phyloP scores from a whole-genome alignment of 371 early-diverging fungal genomes.

The Zopfochytrium polystomum region DNA sequence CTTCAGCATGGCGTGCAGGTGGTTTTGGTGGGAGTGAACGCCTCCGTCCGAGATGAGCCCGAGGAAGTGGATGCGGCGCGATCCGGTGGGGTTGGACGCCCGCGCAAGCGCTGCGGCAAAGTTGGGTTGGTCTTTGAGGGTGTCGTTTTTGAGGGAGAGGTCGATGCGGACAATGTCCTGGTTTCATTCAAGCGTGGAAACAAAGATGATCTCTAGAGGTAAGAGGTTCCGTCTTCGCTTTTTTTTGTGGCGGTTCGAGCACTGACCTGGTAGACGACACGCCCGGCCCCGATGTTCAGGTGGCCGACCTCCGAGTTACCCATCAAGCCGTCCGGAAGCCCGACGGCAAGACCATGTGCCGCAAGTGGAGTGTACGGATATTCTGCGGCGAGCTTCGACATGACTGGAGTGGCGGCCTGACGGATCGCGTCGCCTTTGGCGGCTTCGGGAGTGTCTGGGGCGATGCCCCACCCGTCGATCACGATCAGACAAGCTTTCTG shows the following conservation, averaged over 20 bases:
- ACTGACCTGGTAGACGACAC: conserved; percentile 96
- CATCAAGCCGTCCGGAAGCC: conserved; percentile 97
- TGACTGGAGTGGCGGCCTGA: conserved; percentile 91
- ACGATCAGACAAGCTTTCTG: conserved; percentile 47
- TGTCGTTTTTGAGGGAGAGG: conserved; percentile 76
- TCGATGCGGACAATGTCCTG: conserved; percentile 99
- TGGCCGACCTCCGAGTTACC: conserved; percentile 99
- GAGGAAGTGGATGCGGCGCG: conserved; percentile 91
- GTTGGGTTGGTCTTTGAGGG: conserved; percentile 54
- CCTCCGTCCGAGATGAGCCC: conserved; percentile 99
- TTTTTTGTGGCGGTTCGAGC: too few relatives aligned
- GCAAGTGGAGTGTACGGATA: conserved; percentile 74
- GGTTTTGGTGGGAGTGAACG: conserved; percentile 97
- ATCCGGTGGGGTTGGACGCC: conserved; percentile 69
- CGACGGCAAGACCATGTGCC: conserved; percentile 97
- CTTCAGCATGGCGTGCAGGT: conserved; percentile 79
- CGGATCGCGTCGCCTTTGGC: conserved; percentile 88
- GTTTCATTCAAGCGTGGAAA: too few relatives aligned
- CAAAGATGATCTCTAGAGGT: too few relatives aligned
- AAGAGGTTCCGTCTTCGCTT: too few relatives aligned
- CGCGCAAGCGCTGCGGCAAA: conserved; percentile 80
- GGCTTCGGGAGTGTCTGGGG: conserved; percentile 57
- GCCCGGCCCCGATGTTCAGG: conserved; percentile 98
- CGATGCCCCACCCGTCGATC: conserved; percentile 97
- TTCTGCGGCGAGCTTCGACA: conserved; percentile 74